Conservation (phyloP, 495 filamentous ascomycete genomes). For the Immersiella caudata region DNA sequence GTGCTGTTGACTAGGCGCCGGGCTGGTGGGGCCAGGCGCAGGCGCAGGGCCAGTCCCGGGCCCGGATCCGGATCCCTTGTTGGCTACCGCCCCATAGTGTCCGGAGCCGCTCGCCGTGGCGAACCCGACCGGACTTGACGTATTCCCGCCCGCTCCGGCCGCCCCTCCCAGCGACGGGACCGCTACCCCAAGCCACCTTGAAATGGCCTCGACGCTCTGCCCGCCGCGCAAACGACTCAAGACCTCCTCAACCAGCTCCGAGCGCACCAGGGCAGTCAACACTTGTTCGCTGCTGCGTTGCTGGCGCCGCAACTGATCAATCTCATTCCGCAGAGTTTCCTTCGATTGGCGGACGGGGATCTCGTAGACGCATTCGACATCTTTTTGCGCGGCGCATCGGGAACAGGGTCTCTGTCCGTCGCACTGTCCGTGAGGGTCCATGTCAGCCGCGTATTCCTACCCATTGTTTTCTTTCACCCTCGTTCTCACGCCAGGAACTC, state of each 20-base stretch:
- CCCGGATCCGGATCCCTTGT: not conserved
- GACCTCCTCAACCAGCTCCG: slow-evolving; percentile 51
- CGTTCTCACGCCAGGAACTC: not conserved
- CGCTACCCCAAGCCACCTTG: slow-evolving; percentile 46
- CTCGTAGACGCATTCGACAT: slow-evolving; percentile 56
- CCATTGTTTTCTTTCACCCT: not conserved
- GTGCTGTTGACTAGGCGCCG: slow-evolving; percentile 23
- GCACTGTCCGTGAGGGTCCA: slow-evolving; percentile 38
- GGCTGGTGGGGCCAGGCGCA: slow-evolving; percentile 23
- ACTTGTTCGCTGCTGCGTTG: slow-evolving; percentile 51
- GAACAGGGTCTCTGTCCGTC: slow-evolving; percentile 57
- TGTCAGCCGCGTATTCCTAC: not conserved
- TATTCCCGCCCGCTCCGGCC: not conserved
- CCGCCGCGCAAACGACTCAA: slow-evolving; percentile 51
- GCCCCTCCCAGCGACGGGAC: slow-evolving; percentile 25
- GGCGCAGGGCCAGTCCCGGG: slow-evolving; percentile 12
- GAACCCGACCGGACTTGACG: not conserved
- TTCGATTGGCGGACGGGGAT: slow-evolving; percentile 58
- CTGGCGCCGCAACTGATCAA: slow-evolving; percentile 52
- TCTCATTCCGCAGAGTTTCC: slow-evolving; percentile 55
- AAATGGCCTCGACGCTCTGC: slow-evolving; percentile 52
- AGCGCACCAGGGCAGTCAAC: slow-evolving; percentile 47
- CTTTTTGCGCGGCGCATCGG: slow-evolving; percentile 52
- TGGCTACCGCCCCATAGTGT: slow-evolving; percentile 4
- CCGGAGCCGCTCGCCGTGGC: slow-evolving; percentile 17